Evolutionary conservation across 192 early-diverging fungal genomes (phyloP), one percentile per base, ranked within the genome.

Genomic region (Spizellomyces punctatus): DNA sequence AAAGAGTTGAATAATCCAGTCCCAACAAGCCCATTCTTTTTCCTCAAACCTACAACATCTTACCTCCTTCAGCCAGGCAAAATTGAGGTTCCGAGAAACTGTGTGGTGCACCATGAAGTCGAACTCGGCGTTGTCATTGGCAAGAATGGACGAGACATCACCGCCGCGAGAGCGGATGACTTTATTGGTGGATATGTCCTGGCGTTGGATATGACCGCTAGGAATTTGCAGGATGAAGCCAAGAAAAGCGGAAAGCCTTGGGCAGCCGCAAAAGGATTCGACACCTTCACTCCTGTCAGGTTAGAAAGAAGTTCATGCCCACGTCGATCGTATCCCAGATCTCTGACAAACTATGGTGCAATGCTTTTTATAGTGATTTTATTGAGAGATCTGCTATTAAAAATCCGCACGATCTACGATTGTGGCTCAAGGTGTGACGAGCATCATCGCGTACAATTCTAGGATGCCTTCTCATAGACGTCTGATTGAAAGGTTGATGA

Each of bases 71-170:
- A 62, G 12, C 56, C 77, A 8, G 67, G 27, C 21, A 78, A 71
- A 68, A 91, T 98, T 46, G 94, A 95, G 71, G 85, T 95, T 47
- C 96, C 95, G 4, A 71, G 76, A 17, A 46, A 27, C n/a, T 65
- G 64, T 27, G 45, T 50, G 10, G 64, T 49, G 43, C 64, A 65
- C 41, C 9, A 72, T 44, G 46, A 62, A 90, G 89, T 98, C 44
- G 96, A 98, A 81, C 91, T 98, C 16, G 95, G 90, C 47, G 91
- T 96, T 6, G 89, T 98, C 6, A 95, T 98, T 71, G 92, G 91
- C 12, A 90, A 91, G 60, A 73, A 72, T 17, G 94, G 89, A 6
- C 85, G 93, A 10, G 86, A 95, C 76, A 91, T 96, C 75, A 42
- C 56, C 19, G 86, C 81, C 0, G 71, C 75, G 17, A 74, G 88